Base-by-base conservation (phyloP, 2,329 filamentous ascomycete genomes). In the Pseudopyrenochaeta lycopersici region DNA sequence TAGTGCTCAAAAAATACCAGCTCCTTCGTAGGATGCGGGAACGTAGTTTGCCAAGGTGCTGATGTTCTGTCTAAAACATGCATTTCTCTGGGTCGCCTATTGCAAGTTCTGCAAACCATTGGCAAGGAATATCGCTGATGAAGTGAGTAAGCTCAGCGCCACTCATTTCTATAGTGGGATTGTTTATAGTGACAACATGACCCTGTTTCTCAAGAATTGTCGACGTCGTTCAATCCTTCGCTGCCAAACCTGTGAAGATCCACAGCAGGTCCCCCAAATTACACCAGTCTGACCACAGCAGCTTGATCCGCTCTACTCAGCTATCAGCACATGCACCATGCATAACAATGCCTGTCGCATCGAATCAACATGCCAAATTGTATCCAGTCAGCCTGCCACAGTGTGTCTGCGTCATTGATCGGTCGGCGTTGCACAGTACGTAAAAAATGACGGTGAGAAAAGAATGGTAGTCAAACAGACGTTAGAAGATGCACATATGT, bases 281-380 rank as follows among this genome's bases (percentile, higher is more conserved):
- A 17, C 17, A 9, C 12, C 35, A 27, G 9, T 27, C 23, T 27
- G 15, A 39, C 7, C 9, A 44, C 41, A 33, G 12, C 42, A 18
- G 20, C 14, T 15, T 9, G 6, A 18, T 20, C 33, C 35, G 35
- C 20, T 29, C 20, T 20, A 38, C 18, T 46, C 32, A 33, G 36
- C 39, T 38, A 27, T 49, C 17, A 51, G 47, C 48, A 44, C 38
- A 33, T 23, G 14, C 42, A 14, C 21, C 45, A 46, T 44, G 31
- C 38, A 29, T 21, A 10, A 29, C 36, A 18, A 11, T 23, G 20
- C 18, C 3, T 15, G 31, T 15, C n/a, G 7, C n/a, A 40, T 40
- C 21, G 31, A 43, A 39, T 38, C 43, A 50, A 31, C 18, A 32
- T 33, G 14, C 29, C 33, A 3, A 29, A 35, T 49, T 29, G 30